A percentile compares a stretch with the other conserved stretches of the same genome.
phyloP scores from a whole-genome alignment of 2,329 filamentous ascomycete species.

The Cordyceps cicadae region DNA sequence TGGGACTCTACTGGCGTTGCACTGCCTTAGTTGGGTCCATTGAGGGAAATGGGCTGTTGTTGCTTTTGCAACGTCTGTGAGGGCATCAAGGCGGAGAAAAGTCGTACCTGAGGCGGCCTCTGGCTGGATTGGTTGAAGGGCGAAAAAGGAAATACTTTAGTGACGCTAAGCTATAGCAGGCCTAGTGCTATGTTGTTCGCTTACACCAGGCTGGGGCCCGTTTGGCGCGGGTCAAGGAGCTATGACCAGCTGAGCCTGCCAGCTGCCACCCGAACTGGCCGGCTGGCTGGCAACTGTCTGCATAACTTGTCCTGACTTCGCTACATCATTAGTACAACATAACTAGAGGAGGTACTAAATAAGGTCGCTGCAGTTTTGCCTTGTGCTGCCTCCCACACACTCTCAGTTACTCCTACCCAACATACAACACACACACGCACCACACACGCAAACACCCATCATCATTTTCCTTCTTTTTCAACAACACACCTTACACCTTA shows the following conservation, averaged over 20 bases:
- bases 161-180: background rate
- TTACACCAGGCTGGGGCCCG: slow-evolving; percentile 2
- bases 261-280: slow-evolving; percentile 1
- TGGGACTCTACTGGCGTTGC: background rate
- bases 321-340: too few relatives aligned
- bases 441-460: background rate
- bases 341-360: too few relatives aligned
- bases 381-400: too few relatives aligned
- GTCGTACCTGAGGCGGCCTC: background rate
- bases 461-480: slow-evolving; percentile 3
- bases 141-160: slow-evolving; percentile 9
- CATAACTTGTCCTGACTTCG: too few relatives aligned
- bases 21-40: background rate
- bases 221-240: slow-evolving; percentile 4
- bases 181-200: background rate
- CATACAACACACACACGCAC: background rate
- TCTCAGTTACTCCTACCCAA: background rate
- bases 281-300: background rate
- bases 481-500: background rate
- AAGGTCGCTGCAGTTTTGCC: too few relatives aligned
- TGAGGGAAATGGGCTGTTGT: background rate
- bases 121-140: background rate
- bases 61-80: slow-evolving; percentile 9
- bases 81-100: background rate
- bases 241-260: slow-evolving; percentile 7